Base-by-base conservation (phyloP, 768 basidiomycete genomes). In the Mycena sanguinolenta region DNA sequence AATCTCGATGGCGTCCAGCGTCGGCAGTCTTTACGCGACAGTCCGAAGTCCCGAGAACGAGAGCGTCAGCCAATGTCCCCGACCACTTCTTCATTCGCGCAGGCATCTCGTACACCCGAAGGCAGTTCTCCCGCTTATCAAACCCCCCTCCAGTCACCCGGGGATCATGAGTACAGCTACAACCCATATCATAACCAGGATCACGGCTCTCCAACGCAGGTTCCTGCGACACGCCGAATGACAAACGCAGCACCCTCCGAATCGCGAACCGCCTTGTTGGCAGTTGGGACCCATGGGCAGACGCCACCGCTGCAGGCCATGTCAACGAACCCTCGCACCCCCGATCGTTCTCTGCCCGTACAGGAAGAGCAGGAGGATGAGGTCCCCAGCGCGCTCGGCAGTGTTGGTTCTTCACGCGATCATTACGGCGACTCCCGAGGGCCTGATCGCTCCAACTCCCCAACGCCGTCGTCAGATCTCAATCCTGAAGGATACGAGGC, bases 341-440 rank as follows among this genome's bases (percentile, higher is more conserved):
- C 92, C 2, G 92, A 93, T 77, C 85, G 91, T 38, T 92, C 92
- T 19, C 83, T 94, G 28, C 92, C 92, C 23, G 87, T 93, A 3
- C 92, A 94, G 77, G 92, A 94, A 76, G 92, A 93, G 70, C 85
- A 86, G 32, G 92, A 93, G 74, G 92, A 93, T 73, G 91, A 92
- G 71, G 80, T 84, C 21, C 79, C 79, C 4, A 73, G 79, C 16
- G 66, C 73, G 42, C 73, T 79, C 28, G 85, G 84, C 74, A 82
- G 79, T 19, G 67, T 68, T 28, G 71, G 63, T 39, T 70, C 73
- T 68, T 67, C 77, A 19, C 77, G 75, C 36, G 76, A 80, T 71
- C 77, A 79, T 53, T 75, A 73, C 69, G 74, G 63, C 67, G 79
- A 78, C 54, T 76, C 82, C 23, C 79, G 82, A 25, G 74, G 74